These are phyloP conservation scores for Hemerocallis citrina DNA, from an alignment of 106 monocot species.

Conservation along the genomic window DNA sequence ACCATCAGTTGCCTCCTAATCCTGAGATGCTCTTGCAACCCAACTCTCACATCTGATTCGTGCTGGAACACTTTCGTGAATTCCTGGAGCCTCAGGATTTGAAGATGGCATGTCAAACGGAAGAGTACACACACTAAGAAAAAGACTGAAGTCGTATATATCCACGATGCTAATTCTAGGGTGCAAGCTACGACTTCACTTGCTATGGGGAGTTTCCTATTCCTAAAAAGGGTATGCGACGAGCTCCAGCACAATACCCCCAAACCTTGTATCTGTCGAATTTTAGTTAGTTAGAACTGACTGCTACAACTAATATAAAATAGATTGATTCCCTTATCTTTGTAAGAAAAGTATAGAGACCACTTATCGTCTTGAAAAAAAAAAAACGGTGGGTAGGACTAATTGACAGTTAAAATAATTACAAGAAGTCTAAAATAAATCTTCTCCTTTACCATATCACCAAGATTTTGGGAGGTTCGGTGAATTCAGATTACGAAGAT, in stretches of 20 bases:
- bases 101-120: constrained; percentile 55
- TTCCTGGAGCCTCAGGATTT: constrained; percentile 70
- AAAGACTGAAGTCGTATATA: constrained; percentile 61
- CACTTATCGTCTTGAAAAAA: no score
- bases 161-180: constrained; percentile 69
- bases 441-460: no score
- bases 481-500: no score
- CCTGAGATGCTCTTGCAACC: constrained; percentile 52
- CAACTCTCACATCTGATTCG: constrained; percentile 34
- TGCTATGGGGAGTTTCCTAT: constrained; percentile 28
- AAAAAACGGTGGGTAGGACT: no score
- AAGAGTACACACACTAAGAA: constrained; percentile 73
- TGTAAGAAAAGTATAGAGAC: no score
- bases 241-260: constrained; percentile 56
- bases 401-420: no score
- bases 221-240: constrained; percentile 45
- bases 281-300: no score
- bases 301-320: no score
- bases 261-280: constrained; percentile 66
- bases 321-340: no score
- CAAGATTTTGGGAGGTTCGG: no score
- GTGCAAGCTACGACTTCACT: constrained; percentile 41
- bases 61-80: constrained; percentile 49
- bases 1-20: constrained; percentile 56
- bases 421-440: no score